Evolutionary conservation across 306 rosid species (phyloP).

Genomic region (Prinsepia uniflora): DNA sequence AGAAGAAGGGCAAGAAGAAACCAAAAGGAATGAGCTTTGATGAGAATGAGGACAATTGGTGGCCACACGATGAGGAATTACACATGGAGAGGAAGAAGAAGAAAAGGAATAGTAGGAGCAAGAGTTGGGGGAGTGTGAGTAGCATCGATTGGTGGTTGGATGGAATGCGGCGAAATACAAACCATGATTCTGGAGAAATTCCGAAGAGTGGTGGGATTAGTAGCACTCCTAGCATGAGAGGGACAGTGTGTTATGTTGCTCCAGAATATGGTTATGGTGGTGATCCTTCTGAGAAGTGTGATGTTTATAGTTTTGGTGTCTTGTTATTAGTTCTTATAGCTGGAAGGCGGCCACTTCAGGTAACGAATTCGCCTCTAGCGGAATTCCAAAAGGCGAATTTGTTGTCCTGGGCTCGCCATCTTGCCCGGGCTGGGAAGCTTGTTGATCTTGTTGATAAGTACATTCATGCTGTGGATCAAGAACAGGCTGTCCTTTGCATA

Average conservation of each 20-base stretch:
- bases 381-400: conserved; percentile 85
- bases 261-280: conserved; percentile 83
- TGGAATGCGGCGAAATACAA: conserved; percentile 56
- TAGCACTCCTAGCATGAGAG: conserved; percentile 96
- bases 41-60: conserved; percentile 48
- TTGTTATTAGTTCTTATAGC: conserved; percentile 71
- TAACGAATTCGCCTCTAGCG: conserved; percentile 67
- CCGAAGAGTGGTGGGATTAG: conserved; percentile 84
- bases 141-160: conserved; percentile 82
- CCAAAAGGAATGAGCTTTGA: conserved; percentile 40
- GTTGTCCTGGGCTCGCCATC: conserved; percentile 87
- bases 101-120: conserved; percentile 36
- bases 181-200: conserved; percentile 76
- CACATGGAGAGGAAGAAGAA: conserved; percentile 50
- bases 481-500: conserved; percentile 79
- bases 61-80: conserved; percentile 58
- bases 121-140: conserved; percentile 52
- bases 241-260: conserved; percentile 90
- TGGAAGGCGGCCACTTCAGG: conserved; percentile 92
- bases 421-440: conserved; percentile 80
- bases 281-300: conserved; percentile 79
- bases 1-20: conserved; percentile 50
- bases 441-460: conserved; percentile 75
- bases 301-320: conserved; percentile 89
- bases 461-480: conserved; percentile 49